phyloP scores from a whole-genome alignment of 2,329 filamentous ascomycete species.

The Cladosporium velox region DNA sequence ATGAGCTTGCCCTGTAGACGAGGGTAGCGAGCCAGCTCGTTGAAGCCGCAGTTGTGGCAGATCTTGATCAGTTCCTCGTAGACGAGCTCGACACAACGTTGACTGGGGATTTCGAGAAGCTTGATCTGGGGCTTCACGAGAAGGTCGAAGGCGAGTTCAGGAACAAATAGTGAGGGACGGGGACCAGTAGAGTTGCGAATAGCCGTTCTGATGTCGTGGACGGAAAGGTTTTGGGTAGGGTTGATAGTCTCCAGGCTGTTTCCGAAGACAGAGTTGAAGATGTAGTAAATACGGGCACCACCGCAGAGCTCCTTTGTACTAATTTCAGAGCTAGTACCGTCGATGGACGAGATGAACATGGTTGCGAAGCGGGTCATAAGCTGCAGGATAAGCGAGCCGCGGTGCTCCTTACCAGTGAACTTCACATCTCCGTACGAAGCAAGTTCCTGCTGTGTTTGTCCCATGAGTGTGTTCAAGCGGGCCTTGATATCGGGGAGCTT shows the following conservation, averaged over 20 bases:
- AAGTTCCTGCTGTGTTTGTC: conserved; percentile 97
- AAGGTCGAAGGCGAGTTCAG: conserved; percentile 95
- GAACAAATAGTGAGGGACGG: conserved; percentile 91
- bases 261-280: conserved; percentile 98
- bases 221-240: conserved; percentile 90
- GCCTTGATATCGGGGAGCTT: conserved; percentile 97
- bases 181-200: conserved; percentile 98
- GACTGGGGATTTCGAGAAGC: conserved; percentile 88
- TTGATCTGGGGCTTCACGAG: conserved; percentile 99
- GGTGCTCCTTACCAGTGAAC: conserved; percentile 95
- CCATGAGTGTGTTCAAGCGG: conserved; percentile 95
- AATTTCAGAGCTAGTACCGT: conserved; percentile 97
- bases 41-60: conserved; percentile 96
- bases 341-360: conserved; percentile 97
- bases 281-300: conserved; percentile 95
- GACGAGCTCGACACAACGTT: conserved; percentile 94
- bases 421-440: conserved; percentile 98
- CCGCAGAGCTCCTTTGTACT: conserved; percentile 97
- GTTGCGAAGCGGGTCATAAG: conserved; percentile 98
- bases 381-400: conserved; percentile 90
- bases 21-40: conserved; percentile 87
- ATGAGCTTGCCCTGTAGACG: conserved; percentile 95
- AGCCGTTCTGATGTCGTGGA: conserved; percentile 91
- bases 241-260: conserved; percentile 96
- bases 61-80: conserved; percentile 99